Evolutionary conservation across 345 rosid genomes (phyloP).

Genomic region (Eucalyptus pauciflora): DNA sequence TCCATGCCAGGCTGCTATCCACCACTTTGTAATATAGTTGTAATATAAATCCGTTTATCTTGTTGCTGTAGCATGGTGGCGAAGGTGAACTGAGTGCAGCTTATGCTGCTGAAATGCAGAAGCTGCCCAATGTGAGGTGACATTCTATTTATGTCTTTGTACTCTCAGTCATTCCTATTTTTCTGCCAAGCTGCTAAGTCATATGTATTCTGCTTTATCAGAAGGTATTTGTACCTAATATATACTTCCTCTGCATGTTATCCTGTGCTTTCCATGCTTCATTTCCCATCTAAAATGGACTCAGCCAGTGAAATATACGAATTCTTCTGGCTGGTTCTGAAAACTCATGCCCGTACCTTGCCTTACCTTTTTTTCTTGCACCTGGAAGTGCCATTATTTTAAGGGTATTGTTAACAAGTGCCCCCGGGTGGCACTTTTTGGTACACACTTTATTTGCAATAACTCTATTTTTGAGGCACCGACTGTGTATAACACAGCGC

Average conservation of each 20-base stretch:
- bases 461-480: not conserved
- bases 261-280: not conserved
- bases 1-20: not conserved
- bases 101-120: conserved; percentile 70
- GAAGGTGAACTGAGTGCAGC: conserved; percentile 82
- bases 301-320: not conserved
- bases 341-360: not conserved
- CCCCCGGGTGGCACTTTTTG: not conserved
- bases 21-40: not conserved
- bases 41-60: not conserved
- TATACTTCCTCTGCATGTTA: not conserved
- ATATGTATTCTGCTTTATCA: not conserved
- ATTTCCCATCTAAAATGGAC: not conserved
- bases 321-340: not conserved
- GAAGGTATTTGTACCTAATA: not conserved
- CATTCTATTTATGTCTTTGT: not conserved
- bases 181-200: not conserved
- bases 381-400: not conserved
- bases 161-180: not conserved
- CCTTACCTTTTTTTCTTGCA: not conserved
- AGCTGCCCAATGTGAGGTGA: conserved; percentile 87
- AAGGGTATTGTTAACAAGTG: not conserved
- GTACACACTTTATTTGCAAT: not conserved
- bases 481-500: not conserved
- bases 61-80: conserved; percentile 53